Evolutionary conservation across 345 rosid species (phyloP).

Genomic region (Eucalyptus rudis): DNA sequence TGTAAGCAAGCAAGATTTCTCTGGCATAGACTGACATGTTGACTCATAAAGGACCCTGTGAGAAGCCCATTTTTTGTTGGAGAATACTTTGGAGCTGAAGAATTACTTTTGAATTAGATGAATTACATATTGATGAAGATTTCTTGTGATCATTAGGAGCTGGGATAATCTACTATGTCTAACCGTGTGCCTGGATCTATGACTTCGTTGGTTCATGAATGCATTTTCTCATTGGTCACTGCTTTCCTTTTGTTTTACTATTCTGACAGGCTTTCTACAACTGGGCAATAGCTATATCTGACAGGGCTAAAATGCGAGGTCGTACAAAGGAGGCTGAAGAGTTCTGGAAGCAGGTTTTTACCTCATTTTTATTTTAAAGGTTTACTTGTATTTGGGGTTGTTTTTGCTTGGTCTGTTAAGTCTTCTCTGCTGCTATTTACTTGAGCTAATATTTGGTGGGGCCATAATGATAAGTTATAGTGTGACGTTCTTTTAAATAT

Average conservation of each 20-base stretch:
- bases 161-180: neutral
- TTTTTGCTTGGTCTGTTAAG: neutral
- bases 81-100: neutral
- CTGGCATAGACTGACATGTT: neutral
- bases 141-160: neutral
- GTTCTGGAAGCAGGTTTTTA: slow-evolving; percentile 80
- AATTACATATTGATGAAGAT: neutral
- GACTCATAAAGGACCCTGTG: neutral
- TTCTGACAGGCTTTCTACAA: slow-evolving; percentile 86
- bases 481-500: neutral
- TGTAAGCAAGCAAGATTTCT: slow-evolving; percentile 32
- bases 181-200: neutral
- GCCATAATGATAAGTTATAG: neutral
- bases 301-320: slow-evolving; percentile 98
- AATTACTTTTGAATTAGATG: neutral
- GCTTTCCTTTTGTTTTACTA: neutral
- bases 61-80: neutral
- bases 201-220: neutral
- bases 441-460: neutral
- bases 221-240: neutral
- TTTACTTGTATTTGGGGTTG: neutral
- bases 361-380: neutral
- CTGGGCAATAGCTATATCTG: slow-evolving; percentile 99
- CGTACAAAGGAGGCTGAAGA: slow-evolving; percentile 99
- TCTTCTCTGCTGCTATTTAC: neutral